phyloP scores from a whole-genome alignment of 495 filamentous ascomycete species.

The Aspergillus sclerotioniger region DNA sequence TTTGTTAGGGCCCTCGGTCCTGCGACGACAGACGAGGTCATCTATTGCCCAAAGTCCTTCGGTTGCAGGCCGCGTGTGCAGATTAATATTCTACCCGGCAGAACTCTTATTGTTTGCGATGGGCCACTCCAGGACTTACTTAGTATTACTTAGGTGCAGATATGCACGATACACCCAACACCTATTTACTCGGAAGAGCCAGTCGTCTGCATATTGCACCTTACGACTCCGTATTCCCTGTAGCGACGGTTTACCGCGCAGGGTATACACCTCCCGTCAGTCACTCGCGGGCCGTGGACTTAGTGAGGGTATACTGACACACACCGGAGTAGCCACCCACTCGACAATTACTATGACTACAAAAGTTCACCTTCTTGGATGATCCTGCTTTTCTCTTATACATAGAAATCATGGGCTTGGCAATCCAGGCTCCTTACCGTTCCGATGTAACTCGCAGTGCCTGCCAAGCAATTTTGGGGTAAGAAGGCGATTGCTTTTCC shows the following conservation, averaged over 20 bases:
- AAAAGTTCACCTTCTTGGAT: background rate
- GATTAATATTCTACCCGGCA: background rate
- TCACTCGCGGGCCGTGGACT: background rate
- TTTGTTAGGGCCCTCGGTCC: constrained; percentile 12
- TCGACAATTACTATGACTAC: background rate
- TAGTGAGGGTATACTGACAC: background rate
- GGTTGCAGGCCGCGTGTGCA: constrained; percentile 13
- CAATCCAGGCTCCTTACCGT: background rate
- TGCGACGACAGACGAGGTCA: constrained; percentile 2
- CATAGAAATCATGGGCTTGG: background rate
- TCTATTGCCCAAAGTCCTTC: constrained; percentile 14
- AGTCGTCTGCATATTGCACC: background rate
- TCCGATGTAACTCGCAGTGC: background rate
- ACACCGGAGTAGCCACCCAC: background rate
- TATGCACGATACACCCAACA: background rate
- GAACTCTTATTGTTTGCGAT: background rate
- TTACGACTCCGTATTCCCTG: background rate
- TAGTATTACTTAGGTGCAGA: background rate
- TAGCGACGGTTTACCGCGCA: background rate
- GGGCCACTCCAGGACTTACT: background rate
- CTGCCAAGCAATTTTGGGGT: constrained; percentile 8
- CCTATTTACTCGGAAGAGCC: background rate
- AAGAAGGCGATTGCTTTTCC: constrained; percentile 2
- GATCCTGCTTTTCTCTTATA: background rate
- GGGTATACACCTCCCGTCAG: background rate